Evolutionary conservation across 257 asterid genomes (phyloP), one percentile per base, ranked within the genome.

Genomic region (Handroanthus guayacan): DNA sequence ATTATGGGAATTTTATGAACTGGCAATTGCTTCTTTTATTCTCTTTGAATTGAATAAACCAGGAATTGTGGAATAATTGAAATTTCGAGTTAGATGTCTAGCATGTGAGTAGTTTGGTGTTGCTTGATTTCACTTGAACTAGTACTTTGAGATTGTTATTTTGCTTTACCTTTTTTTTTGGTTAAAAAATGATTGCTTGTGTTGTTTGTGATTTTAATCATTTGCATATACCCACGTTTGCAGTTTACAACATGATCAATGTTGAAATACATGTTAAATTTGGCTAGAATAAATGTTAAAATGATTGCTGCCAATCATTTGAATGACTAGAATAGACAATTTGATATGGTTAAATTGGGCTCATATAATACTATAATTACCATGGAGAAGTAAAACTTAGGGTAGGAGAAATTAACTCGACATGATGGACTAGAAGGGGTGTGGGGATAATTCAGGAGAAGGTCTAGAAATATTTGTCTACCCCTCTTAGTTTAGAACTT

Each of bases 61-160:
- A 8, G 62, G 58, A 13, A n/a, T 67, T 69, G 55, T 62, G 51
- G 74, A 62, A 50, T 62, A 36, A 47, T 14, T 36, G 3, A 67
- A 38, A 14, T 17, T 38, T 47, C 9, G 69, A 6, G 50, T 56
- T n/a, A 25, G n/a, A 6, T 8, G 1, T 7, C 64, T 47, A 6
- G 13, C 17, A 9, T 17, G 78, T 72, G 50, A 71, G 8, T 18
- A 17, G 17, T 48, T 67, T 20, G 16, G 6, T 51, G 14, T 9
- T 2, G 18, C 7, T 71, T 11, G 16, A 5, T 50, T 31, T 62
- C 45, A 13, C 12, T 31, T 25, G 51, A 71, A 39, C 77, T 78
- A 10, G 54, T 67, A 72, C 55, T 73, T 18, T 10, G 38, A 8
- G 68, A 18, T 52, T 60, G 5, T 62, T 17, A 6, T 20, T 61